Evolutionary conservation across 1,139 yeast genomes (phyloP).

Genomic region (Yamadazyma sp.): DNA sequence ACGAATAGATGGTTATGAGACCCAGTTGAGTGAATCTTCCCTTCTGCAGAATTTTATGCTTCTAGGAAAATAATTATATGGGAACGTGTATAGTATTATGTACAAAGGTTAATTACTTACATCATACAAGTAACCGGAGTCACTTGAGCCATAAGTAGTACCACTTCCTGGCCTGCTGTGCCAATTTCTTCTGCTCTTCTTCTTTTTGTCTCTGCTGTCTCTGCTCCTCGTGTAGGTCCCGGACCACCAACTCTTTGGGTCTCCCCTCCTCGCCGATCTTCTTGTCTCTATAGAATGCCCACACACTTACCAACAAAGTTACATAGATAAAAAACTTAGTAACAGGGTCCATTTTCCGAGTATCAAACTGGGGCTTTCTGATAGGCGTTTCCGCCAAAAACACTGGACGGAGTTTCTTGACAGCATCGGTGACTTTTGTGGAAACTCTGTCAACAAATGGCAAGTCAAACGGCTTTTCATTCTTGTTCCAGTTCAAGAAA

Average conservation of each 20-base stretch:
- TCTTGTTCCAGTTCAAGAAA: conserved; percentile 43
- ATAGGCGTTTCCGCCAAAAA: conserved; percentile 48
- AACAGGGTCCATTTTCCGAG: conserved; percentile 54
- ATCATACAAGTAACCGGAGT: neutral
- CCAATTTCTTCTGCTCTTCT: conserved; percentile 12
- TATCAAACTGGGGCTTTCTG: conserved; percentile 49
- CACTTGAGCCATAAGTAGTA: conserved; percentile 28
- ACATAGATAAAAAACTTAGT: conserved; percentile 53
- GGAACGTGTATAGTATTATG: conserved; percentile 5
- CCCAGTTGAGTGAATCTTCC: too few relatives aligned
- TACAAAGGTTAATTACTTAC: conserved; percentile 2
- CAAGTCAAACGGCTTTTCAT: conserved; percentile 49
- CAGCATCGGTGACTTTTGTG: conserved; percentile 20
- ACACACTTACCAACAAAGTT: conserved; percentile 38
- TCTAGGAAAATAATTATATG: neutral
- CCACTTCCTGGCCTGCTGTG: conserved; percentile 21
- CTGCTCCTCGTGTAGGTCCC: conserved; percentile 36
- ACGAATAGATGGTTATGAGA: conserved; percentile 21
- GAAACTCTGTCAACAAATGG: conserved; percentile 52
- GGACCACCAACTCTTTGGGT: conserved; percentile 41
- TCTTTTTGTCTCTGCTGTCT: conserved; percentile 20
- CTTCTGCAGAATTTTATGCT: too few relatives aligned
- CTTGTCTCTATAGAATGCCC: conserved; percentile 52
- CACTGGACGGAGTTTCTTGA: conserved; percentile 37
- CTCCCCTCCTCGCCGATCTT: conserved; percentile 48